Evolutionary conservation across 208 protist genomes (phyloP), one percentile per base, ranked within the genome.

Genomic region (Leptomonas pyrrhocoris): DNA sequence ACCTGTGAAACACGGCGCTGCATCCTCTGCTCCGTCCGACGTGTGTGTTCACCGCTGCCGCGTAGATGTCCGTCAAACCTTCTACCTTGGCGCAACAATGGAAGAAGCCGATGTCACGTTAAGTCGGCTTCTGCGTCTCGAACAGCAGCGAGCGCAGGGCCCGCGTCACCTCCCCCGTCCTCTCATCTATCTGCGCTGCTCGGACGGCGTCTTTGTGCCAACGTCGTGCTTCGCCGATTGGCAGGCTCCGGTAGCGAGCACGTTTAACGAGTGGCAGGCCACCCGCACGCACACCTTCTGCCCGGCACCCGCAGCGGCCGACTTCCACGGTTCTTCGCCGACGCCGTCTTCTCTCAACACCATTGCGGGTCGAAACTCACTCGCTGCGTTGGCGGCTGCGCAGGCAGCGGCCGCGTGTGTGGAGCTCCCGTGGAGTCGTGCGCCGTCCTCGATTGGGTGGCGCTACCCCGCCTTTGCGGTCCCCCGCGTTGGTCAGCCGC

Each of bases 171-270:
- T 51, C 25, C 65, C 70, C 18, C 49, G 55, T 2, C 72, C 72
- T 6, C 31, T 77, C 23, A 36, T 90, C 19, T 58, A 81, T 27
- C 46, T 90, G 11, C 69, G 67, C 25, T 90, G 77, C 68, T 30
- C 11, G 18, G 85, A 88, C 55, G 85, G 85, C 46, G 42, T 90
- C 34, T 90, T 90, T 62, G 71, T 80, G 18, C 85, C 81, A 2
- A 18, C 46, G 1, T 28, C 58, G 54, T 69, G 49, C 34, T 55
- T 71, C 9, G 27, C 55, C 11, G 46, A 57, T 7, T 38, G 61
- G 40, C 53, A 46, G 21, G 50, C 64, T 1, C 40, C 64, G 15
- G 64, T 61, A 15, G 30, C 5, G 36, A 27, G 27, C 21, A 46
- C 65, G 19, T 21, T 77, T 18, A 15, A 27, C 38, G 63, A 77